Percentiles rank a stretch among this genome's conserved stretches.
phyloP scores from a whole-genome alignment of 371 early-diverging fungal species.

The Vittaforma corneae region DNA sequence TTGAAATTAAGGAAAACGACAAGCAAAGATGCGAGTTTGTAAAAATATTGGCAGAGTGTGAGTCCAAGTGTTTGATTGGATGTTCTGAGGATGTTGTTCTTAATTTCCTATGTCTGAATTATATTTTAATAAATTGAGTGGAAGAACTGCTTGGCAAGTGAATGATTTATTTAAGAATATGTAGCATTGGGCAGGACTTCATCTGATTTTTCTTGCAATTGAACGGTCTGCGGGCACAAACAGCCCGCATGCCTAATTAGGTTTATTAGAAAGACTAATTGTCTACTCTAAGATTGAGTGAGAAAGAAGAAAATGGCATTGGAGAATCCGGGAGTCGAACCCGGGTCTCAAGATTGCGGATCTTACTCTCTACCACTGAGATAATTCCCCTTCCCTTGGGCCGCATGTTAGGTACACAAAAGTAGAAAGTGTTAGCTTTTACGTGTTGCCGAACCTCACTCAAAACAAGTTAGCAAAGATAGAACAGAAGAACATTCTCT shows the following conservation, averaged over 20 bases:
- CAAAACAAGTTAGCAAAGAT: too few species aligned
- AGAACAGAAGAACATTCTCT: too few species aligned
- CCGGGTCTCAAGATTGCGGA: conserved; percentile 2
- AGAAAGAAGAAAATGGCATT: too few species aligned
- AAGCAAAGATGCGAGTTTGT: conserved; percentile 20
- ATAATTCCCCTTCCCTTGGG: conserved; percentile 2
- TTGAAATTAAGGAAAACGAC: conserved; percentile 8
- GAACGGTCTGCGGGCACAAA: too few species aligned
- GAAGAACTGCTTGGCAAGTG: not conserved
- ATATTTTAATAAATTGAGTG: not conserved
- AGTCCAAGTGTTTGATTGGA: conserved; percentile 31
- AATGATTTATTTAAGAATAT: not conserved
- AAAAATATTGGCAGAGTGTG: conserved; percentile 18
- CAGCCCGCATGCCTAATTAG: too few species aligned
- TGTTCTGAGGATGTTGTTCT: conserved; percentile 47
- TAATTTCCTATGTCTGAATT: conserved; percentile 28
- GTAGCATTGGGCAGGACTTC: not conserved
- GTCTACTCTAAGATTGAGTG: too few species aligned
- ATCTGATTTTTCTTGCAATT: not conserved
- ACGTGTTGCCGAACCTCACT: too few species aligned
- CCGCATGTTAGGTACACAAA: too few species aligned
- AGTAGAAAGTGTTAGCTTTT: too few species aligned
- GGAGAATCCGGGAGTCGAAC: conserved; percentile 2
- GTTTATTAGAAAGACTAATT: too few species aligned
- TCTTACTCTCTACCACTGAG: not conserved